Percentiles rank a stretch among this genome's conserved stretches.
phyloP scores from a whole-genome alignment of 2,329 filamentous ascomycete genomes.

The Sporothrix brunneoviolacea region DNA sequence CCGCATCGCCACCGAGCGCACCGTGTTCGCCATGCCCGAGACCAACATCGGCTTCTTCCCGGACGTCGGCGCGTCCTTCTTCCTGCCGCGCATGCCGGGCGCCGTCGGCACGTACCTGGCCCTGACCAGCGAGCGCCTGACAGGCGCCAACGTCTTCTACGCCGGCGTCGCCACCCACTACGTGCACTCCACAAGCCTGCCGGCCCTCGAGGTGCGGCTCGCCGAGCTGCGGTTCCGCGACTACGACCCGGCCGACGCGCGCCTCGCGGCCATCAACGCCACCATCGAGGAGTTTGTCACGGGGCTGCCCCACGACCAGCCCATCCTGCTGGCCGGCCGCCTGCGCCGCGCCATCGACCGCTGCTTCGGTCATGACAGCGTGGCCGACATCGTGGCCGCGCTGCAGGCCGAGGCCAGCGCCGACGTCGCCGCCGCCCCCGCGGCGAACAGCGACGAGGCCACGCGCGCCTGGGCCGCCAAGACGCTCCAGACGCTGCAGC shows the following conservation, averaged over 20 bases:
- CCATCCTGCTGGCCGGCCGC: conserved; percentile 59
- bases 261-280: conserved; percentile 67
- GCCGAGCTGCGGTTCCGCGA: conserved; percentile 87
- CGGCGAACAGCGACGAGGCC: conserved; percentile 56
- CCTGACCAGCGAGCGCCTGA: conserved; percentile 77
- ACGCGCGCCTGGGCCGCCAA: conserved; percentile 69
- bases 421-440: conserved; percentile 65
- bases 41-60: conserved; percentile 98
- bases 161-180: conserved; percentile 93
- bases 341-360: conserved; percentile 78
- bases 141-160: conserved; percentile 81
- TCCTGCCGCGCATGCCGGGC: conserved; percentile 84
- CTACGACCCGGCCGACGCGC: conserved; percentile 54
- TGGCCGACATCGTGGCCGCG: conserved; percentile 64
- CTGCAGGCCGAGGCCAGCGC: conserved; percentile 51
- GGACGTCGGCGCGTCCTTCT: conserved; percentile 94
- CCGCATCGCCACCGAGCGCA: conserved; percentile 92
- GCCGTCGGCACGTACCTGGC: conserved; percentile 86
- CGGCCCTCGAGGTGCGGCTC: conserved; percentile 73
- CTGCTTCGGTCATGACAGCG: conserved; percentile 62
- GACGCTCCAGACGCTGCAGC: conserved; percentile 66
- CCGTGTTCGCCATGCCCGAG: conserved; percentile 96
- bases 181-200: conserved; percentile 81
- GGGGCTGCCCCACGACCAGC: conserved; percentile 70
- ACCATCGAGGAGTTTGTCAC: conserved; percentile 91